These are phyloP conservation scores for Eremothecium coryli DNA, from an alignment of 1,139 yeast genomes.

Conservation along the genomic window DNA sequence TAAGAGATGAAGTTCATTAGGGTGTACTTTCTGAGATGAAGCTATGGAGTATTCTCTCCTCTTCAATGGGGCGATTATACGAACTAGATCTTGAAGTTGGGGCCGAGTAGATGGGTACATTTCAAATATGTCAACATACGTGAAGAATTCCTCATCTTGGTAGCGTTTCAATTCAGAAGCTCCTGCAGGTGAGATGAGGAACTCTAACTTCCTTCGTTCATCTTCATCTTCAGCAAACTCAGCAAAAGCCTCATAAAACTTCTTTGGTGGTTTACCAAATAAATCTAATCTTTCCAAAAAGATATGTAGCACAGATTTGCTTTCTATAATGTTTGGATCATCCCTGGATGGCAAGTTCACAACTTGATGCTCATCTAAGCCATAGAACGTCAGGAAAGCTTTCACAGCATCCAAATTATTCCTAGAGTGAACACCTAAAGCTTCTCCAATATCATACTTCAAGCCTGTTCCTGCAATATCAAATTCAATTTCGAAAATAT, in stretches of 20 bases:
- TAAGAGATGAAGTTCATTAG: constrained; percentile 81
- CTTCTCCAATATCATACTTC: constrained; percentile 91
- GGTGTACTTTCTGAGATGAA: constrained; percentile 86
- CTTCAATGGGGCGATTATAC: constrained; percentile 75
- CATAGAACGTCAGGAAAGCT: constrained; percentile 62
- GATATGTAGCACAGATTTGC: constrained; percentile 74
- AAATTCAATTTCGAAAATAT: constrained; percentile 93
- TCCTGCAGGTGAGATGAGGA: constrained; percentile 68
- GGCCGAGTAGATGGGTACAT: constrained; percentile 83
- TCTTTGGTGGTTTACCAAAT: constrained; percentile 93
- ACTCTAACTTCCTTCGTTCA: constrained; percentile 54
- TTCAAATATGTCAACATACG: constrained; percentile 73
- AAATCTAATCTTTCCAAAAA: constrained; percentile 74
- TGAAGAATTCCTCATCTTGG: constrained; percentile 74
- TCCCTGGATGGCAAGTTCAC: constrained; percentile 70
- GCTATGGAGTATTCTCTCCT: constrained; percentile 99
- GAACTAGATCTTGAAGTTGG: constrained; percentile 57
- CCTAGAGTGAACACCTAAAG: constrained; percentile 90
- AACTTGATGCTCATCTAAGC: constrained; percentile 52
- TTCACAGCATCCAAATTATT: constrained; percentile 59
- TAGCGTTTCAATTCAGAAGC: constrained; percentile 78
- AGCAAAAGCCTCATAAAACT: constrained; percentile 79
- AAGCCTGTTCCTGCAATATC: constrained; percentile 87
- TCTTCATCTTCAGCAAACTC: constrained; percentile 60
- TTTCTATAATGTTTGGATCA: constrained; percentile 46